A percentile compares a stretch with the other conserved stretches of the same genome.
Conservation (phyloP, 805 yeast genomes). For the Candida easanensis region DNA sequence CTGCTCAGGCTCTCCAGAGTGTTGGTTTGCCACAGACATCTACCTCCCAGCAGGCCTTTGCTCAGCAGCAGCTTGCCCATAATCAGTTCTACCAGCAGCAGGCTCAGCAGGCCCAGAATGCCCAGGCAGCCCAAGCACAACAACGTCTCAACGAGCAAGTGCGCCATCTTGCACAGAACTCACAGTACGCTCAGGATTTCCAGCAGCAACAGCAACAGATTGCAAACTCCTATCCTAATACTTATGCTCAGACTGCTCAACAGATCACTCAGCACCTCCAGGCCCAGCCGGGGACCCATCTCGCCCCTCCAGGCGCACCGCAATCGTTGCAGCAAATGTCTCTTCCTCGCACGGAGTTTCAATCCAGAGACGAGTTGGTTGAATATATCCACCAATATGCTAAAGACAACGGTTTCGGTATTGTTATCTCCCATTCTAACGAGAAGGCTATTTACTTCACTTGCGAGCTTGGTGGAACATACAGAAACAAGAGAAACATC, state of each 20-base stretch:
- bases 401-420: conserved; percentile 30
- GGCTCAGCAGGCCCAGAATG: conserved; percentile 4
- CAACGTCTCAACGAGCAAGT: conserved; percentile 22
- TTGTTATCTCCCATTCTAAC: conserved; percentile 31
- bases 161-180: conserved; percentile 13
- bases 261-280: conserved; percentile 21
- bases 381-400: conserved; percentile 29
- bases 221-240: conserved; percentile 10
- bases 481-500: conserved; percentile 30
- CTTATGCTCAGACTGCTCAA: conserved; percentile 17
- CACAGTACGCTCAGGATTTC: conserved; percentile 6
- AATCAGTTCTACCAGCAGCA: conserved; percentile 17
- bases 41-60: conserved; percentile 11
- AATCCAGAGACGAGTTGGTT: conserved; percentile 23
- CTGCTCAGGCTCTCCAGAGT: conserved; percentile 22
- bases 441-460: conserved; percentile 32
- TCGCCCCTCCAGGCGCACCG: conserved; percentile 13
- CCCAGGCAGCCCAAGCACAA: conserved; percentile 1
- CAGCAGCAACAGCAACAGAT: conserved; percentile 18
- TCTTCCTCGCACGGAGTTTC: conserved; percentile 27
- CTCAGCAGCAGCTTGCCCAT: conserved; percentile 22
- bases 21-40: conserved; percentile 20
- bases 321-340: conserved; percentile 23
- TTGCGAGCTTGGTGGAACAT: conserved; percentile 30
- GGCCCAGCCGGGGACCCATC: conserved; percentile 16